phyloP scores from a whole-genome alignment of 2,329 filamentous ascomycete genomes.

The Dothistroma pini region DNA sequence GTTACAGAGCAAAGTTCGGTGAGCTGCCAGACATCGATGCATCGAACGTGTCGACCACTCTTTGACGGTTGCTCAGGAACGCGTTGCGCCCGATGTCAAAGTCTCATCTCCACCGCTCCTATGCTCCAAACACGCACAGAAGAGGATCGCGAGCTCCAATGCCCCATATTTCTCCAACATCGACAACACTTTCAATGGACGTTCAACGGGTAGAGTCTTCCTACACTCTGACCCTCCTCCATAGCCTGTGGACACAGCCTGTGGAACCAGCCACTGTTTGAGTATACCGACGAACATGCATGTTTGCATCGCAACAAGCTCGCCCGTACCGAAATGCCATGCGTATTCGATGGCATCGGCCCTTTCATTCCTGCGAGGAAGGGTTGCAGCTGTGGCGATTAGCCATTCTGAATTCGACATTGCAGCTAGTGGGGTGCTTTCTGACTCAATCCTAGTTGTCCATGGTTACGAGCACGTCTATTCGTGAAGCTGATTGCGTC shows the following conservation, averaged over 20 bases:
- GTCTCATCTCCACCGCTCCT: neutral
- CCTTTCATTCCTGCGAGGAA: neutral
- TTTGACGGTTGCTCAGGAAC: neutral
- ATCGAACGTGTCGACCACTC: neutral
- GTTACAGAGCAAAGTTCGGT: neutral
- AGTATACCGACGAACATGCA: neutral
- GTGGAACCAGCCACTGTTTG: neutral
- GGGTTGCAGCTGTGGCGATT: neutral
- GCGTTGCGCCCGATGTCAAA: neutral
- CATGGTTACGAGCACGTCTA: neutral
- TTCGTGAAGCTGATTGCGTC: neutral
- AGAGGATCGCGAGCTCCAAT: neutral
- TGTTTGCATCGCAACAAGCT: neutral
- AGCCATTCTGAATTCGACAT: neutral
- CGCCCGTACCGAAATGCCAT: neutral
- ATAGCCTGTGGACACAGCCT: neutral
- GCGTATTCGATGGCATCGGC: neutral
- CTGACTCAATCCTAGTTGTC: neutral
- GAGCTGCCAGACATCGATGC: neutral
- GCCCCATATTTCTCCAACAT: constrained; percentile 9
- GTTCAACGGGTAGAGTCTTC: neutral
- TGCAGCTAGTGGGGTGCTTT: neutral
- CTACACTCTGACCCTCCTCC: constrained; percentile 5
- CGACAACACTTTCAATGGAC: neutral
- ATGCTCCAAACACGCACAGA: neutral